Conservation (phyloP, 108 stramenopile genomes). For the Nitzschia palea region DNA sequence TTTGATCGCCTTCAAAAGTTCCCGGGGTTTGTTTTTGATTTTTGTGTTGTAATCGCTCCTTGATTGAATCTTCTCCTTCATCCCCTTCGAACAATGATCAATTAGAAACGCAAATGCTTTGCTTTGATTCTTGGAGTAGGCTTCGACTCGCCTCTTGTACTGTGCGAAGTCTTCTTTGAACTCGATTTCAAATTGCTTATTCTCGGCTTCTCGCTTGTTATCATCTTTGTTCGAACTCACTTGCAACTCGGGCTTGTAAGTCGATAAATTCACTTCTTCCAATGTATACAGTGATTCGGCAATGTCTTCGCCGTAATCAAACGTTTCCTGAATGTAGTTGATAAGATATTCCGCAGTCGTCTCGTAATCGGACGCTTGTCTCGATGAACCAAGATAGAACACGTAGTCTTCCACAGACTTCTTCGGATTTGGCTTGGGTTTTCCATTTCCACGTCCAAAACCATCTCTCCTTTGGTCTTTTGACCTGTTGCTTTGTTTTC, state of each 20-base stretch:
- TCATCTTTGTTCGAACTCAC: neutral
- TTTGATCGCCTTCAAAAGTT: constrained; percentile 7
- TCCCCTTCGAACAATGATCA: neutral
- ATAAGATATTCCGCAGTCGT: constrained; percentile 8
- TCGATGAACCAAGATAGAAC: neutral
- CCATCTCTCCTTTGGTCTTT: neutral
- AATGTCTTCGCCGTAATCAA: neutral
- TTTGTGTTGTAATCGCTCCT: neutral
- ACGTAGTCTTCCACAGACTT: constrained; percentile 9
- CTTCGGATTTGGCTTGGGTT: neutral
- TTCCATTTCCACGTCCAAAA: neutral
- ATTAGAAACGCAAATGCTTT: neutral
- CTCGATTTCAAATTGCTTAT: constrained; percentile 5
- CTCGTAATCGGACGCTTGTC: constrained; percentile 7
- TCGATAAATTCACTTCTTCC: neutral
- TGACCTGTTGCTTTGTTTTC: neutral
- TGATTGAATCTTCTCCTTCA: constrained; percentile 1
- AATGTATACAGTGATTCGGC: neutral
- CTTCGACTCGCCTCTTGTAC: neutral
- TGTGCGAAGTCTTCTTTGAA: neutral
- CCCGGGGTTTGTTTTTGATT: neutral
- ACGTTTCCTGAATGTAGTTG: neutral
- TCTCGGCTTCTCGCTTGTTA: neutral
- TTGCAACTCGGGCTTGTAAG: neutral
- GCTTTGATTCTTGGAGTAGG: neutral